Percentiles rank a stretch among this genome's conserved stretches.
Conservation (phyloP, 257 asterid species). For the Nicotiana knightiana region DNA sequence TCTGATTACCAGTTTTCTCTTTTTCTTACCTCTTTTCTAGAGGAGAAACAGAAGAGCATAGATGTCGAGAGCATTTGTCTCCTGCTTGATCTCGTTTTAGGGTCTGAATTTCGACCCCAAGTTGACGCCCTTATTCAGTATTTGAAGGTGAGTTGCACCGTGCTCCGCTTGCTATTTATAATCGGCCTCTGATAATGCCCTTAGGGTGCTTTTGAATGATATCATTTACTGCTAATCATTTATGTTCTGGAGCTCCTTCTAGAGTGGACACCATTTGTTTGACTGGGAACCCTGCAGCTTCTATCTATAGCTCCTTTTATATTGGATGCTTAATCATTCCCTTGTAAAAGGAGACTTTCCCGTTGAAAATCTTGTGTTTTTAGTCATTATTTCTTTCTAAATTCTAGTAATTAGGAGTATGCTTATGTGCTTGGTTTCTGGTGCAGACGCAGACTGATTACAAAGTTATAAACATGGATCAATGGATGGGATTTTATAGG, state of each 20-base stretch:
- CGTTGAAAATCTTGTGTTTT: not conserved
- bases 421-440: not conserved
- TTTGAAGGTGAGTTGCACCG: slow-evolving; percentile 46
- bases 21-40: slow-evolving; percentile 33
- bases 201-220: not conserved
- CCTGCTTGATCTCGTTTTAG: slow-evolving; percentile 65
- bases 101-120: slow-evolving; percentile 50
- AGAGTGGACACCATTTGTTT: not conserved
- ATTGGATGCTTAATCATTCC: not conserved
- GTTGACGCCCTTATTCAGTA: slow-evolving; percentile 50
- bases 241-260: not conserved
- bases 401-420: not conserved
- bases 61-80: slow-evolving; percentile 73
- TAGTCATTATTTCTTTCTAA: not conserved
- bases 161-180: slow-evolving; percentile 2
- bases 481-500: slow-evolving; percentile 84
- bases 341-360: not conserved
- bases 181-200: not conserved
- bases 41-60: slow-evolving; percentile 84
- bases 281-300: not conserved
- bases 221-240: not conserved
- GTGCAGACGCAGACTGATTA: slow-evolving; percentile 71
- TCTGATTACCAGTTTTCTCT: not conserved
- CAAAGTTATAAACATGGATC: slow-evolving; percentile 85
- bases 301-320: not conserved